Conservation (phyloP, 176 grass and related monocot genomes). For the sorghum (Sorghum bicolor) region DNA sequence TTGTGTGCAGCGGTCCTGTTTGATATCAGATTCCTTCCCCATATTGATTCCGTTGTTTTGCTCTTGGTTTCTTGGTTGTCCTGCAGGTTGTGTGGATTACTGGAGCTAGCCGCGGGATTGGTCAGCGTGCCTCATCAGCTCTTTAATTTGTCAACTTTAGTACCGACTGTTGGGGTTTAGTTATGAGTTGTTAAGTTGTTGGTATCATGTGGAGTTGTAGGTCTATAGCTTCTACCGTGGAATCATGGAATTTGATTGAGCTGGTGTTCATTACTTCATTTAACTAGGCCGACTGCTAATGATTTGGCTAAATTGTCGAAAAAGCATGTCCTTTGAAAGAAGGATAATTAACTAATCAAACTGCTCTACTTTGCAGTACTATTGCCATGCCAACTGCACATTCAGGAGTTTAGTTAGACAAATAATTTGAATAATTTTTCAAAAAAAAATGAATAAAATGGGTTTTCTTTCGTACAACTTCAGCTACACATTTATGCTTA, state of each 20-base stretch:
- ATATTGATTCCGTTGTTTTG: background rate
- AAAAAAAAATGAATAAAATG: background rate
- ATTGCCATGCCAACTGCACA: background rate
- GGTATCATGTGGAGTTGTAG: background rate
- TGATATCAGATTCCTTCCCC: background rate
- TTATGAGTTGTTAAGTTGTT: background rate
- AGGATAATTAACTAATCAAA: background rate
- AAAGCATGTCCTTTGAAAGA: background rate
- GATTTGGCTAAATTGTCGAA: background rate
- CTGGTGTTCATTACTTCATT: background rate
- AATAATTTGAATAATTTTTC: background rate
- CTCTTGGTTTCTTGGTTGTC: background rate
- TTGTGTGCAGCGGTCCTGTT: background rate
- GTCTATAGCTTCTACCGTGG: background rate
- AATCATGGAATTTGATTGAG: background rate
- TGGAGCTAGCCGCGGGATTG: slow-evolving; percentile 92
- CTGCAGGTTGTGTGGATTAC: slow-evolving; percentile 94
- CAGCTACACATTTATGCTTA: background rate
- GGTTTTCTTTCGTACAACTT: background rate
- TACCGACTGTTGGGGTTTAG: background rate
- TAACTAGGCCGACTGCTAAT: background rate
- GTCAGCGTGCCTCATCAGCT: slow-evolving; percentile 34
- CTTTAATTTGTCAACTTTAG: slow-evolving; percentile 16
- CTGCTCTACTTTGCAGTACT: background rate
- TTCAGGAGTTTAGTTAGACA: background rate